Conservation (phyloP, 2,329 filamentous ascomycete genomes). For the Neonectria sp. region DNA sequence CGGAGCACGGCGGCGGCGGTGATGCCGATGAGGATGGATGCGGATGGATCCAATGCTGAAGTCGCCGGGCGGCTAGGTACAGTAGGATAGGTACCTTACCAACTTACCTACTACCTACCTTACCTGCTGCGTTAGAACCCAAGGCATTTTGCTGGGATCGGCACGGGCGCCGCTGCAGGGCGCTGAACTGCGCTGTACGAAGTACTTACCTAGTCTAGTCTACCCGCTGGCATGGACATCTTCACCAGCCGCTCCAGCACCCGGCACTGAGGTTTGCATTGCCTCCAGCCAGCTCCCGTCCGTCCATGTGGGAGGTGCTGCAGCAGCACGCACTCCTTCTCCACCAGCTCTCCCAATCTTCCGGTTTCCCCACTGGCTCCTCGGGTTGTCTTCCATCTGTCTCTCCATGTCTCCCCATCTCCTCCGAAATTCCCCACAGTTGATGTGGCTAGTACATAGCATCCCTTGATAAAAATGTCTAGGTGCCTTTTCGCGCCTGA, state of each 20-base stretch:
- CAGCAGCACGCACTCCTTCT: not conserved
- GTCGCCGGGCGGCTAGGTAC: not conserved
- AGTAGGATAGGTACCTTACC: not conserved
- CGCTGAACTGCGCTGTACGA: constrained; percentile 17
- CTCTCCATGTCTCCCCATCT: constrained; percentile 6
- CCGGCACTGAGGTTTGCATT: not conserved
- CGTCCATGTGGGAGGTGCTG: not conserved
- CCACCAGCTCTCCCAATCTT: constrained; percentile 23
- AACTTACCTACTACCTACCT: too few species aligned
- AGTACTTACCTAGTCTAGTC: not conserved
- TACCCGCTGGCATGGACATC: not conserved
- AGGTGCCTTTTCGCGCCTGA: not conserved
- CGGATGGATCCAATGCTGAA: not conserved
- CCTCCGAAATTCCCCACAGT: constrained; percentile 13
- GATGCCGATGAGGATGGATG: constrained; percentile 7
- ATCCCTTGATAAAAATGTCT: too few species aligned
- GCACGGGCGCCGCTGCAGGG: constrained; percentile 17
- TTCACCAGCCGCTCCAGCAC: not conserved
- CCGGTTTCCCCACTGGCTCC: constrained; percentile 19
- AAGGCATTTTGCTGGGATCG: constrained; percentile 16
- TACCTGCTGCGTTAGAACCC: not conserved
- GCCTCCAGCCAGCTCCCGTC: too few species aligned
- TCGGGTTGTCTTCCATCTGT: not conserved
- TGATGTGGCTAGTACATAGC: not conserved
- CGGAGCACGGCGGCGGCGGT: constrained; percentile 17